These are phyloP conservation scores for Thermochaetoides thermophila DNA, from an alignment of 495 filamentous ascomycete species.

Conservation along the genomic window DNA sequence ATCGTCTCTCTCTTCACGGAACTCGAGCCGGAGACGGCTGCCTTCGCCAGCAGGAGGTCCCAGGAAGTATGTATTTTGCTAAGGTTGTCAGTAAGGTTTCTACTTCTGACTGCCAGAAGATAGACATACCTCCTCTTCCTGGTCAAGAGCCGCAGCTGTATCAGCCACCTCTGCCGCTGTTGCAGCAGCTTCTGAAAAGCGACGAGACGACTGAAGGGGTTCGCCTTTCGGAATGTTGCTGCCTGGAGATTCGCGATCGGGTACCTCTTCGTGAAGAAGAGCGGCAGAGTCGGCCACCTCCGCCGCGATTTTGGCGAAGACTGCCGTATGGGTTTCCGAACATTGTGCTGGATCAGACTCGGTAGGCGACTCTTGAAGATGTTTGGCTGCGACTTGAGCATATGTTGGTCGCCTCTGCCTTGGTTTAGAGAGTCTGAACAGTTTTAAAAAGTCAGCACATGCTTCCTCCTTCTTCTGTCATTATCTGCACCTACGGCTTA, in stretches of 20 bases:
- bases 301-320: constrained; percentile 15
- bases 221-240: constrained; percentile 17
- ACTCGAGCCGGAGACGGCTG: too few species aligned
- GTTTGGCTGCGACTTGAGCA: constrained; percentile 2
- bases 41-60: too few species aligned
- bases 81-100: constrained; percentile 7
- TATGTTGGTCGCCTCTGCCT: too few species aligned
- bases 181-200: constrained; percentile 26
- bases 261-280: constrained; percentile 19
- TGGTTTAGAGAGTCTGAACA: too few species aligned
- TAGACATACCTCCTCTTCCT: constrained; percentile 14
- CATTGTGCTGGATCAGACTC: not conserved
- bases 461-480: too few species aligned
- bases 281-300: constrained; percentile 30
- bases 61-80: too few species aligned
- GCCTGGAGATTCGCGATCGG: constrained; percentile 17
- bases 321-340: constrained; percentile 12
- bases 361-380: constrained; percentile 2
- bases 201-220: constrained; percentile 19
- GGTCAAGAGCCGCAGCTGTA: constrained; percentile 22
- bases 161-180: constrained; percentile 36
- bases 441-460: too few species aligned
- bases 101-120: constrained; percentile 6
- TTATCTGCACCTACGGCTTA: too few species aligned
- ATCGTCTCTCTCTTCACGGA: too few species aligned